phyloP scores from a whole-genome alignment of 345 rosid species.

The Cardamine resedifolia region DNA sequence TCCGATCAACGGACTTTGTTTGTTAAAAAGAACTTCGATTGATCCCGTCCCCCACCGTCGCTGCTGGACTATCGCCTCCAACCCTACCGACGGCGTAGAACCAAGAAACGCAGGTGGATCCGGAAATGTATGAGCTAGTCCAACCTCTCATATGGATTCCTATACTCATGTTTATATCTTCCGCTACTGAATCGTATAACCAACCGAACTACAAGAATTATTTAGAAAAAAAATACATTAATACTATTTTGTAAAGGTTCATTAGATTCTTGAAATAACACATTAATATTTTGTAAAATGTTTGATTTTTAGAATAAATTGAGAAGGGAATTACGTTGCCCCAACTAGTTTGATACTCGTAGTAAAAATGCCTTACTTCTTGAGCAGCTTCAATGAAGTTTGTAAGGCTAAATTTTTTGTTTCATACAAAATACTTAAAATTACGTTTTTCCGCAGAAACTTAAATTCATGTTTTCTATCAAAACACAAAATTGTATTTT shows the following conservation, averaged over 20 bases:
- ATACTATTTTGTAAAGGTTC: too few relatives aligned
- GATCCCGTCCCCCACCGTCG: constrained; percentile 59
- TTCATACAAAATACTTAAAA: too few relatives aligned
- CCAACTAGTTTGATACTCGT: not conserved
- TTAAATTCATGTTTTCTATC: too few relatives aligned
- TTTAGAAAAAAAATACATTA: not conserved
- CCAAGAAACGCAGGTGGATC: constrained; percentile 59
- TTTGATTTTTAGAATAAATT: not conserved
- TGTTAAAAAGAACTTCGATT: constrained; percentile 46
- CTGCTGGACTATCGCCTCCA: constrained; percentile 43
- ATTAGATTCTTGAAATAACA: not conserved
- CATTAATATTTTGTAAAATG: not conserved
- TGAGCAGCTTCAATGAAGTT: not conserved
- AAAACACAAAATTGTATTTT: too few relatives aligned
- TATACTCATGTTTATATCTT: constrained; percentile 54
- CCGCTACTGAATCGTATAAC: constrained; percentile 54
- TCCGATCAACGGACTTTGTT: constrained; percentile 41
- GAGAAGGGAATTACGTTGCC: not conserved
- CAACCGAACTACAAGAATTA: constrained; percentile 48
- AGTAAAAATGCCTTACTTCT: not conserved
- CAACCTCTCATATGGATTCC: constrained; percentile 55
- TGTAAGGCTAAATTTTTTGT: not conserved
- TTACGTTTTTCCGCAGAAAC: too few relatives aligned
- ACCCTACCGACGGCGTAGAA: constrained; percentile 43
- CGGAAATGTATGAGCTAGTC: constrained; percentile 35